Evolutionary conservation across 306 rosid genomes (phyloP), one percentile per base, ranked within the genome.

Genomic region (Rosa multiflora): DNA sequence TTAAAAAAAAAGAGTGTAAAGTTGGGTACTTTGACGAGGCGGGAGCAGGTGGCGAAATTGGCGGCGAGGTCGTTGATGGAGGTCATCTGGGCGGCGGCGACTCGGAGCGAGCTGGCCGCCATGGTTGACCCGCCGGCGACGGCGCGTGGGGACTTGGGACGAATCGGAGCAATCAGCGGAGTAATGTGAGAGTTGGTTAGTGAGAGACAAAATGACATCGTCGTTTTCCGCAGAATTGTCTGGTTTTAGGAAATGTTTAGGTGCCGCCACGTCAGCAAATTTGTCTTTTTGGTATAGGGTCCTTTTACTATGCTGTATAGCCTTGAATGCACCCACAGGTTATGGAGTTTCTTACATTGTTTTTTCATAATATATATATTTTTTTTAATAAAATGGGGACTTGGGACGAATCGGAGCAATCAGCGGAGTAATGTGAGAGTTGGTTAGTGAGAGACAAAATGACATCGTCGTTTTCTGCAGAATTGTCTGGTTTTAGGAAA

Each of bases 81-180:
- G 56, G 96, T 91, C 97, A 95, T 95, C 87, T 95, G 97, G 77
- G 91, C 97, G 14, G 96, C 99, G 52, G 99, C 99, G 42, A 95
- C 94, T 81, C 97, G 86, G 83, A 91, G 75, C 12, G 97, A 77
- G 87, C 81, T 87, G 32, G 85, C 56, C 61, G 92, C 86, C 99
- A 91, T 93, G 81, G 83, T 46, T n/a, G 83, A 82, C 49, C 67
- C 85, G 76, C 82, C 82, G 70, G 83, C 52, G 67, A 46, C 8
- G 6, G 80, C 77, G 6, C 39, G 70, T 9, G 71, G 21, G 53
- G 55, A 72, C 15, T 23, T 82, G 10, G 47, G 62, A 66, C 52
- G 70, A 20, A 70, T 52, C 76, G 76, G 77, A 48, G 80, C 39
- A 75, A 11, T 82, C 26, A 56, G 67, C 17, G 85, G 73, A 44